Conservation (phyloP, 495 filamentous ascomycete genomes). For the Penicillium longicatenatum region DNA sequence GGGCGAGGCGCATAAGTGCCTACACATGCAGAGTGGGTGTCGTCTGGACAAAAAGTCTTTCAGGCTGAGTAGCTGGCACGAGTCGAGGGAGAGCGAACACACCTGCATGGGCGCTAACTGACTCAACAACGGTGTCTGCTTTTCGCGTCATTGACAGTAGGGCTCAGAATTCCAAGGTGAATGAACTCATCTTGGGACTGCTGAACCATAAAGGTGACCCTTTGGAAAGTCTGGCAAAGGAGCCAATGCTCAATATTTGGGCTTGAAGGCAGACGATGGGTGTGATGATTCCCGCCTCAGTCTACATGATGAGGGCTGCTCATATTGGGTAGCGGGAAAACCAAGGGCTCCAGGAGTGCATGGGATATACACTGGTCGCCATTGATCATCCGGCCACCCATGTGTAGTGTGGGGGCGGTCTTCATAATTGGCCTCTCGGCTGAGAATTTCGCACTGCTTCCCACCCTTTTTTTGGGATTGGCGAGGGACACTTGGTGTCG, state of each 20-base stretch:
- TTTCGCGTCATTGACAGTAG: no score
- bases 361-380: neutral
- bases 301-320: conserved; percentile 1
- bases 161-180: neutral
- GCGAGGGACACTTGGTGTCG: neutral
- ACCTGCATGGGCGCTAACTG: no score
- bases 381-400: neutral
- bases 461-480: neutral
- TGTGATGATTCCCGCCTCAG: neutral
- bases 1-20: no score
- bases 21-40: no score
- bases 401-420: neutral
- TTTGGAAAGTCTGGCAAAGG: conserved; percentile 4
- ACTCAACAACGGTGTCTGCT: no score
- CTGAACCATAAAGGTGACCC: neutral
- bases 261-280: conserved; percentile 1
- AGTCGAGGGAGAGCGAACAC: no score
- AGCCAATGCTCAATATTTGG: conserved; percentile 2
- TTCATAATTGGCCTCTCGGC: neutral
- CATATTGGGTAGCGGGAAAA: neutral
- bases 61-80: no score
- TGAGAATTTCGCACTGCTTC: neutral
- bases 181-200: conserved; percentile 2
- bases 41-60: no score
- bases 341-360: neutral